phyloP scores from a whole-genome alignment of 2,329 filamentous ascomycete species.

The Cytospora piceae region DNA sequence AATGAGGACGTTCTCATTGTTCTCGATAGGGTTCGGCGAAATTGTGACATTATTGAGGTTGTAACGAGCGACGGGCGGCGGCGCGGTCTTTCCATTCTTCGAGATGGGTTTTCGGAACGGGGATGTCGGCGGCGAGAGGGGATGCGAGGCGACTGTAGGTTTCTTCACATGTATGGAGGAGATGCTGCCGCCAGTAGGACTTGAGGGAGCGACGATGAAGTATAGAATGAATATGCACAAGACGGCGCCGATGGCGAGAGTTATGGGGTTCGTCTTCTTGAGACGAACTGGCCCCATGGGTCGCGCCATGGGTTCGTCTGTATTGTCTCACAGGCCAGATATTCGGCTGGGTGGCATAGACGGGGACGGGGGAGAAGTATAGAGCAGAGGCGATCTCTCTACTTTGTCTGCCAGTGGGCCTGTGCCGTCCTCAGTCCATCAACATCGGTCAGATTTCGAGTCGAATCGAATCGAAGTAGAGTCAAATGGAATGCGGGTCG shows the following conservation, averaged over 20 bases:
- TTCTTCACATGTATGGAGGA: constrained; percentile 49
- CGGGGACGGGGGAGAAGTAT: constrained; percentile 2
- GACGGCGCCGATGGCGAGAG: constrained; percentile 70
- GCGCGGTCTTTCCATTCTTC: constrained; percentile 57
- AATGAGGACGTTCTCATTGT: constrained; percentile 85
- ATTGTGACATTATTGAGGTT: constrained; percentile 94
- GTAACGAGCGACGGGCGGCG: constrained; percentile 89
- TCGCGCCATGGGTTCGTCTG: constrained; percentile 51
- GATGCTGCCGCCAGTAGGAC: constrained; percentile 50
- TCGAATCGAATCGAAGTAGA: background rate
- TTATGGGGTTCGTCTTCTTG: constrained; percentile 79
- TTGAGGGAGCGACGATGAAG: constrained; percentile 61
- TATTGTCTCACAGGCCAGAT: constrained; percentile 23
- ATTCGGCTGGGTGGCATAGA: constrained; percentile 17
- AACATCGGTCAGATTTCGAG: constrained; percentile 11
- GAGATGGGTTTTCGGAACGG: constrained; percentile 68
- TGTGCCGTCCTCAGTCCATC: constrained; percentile 25
- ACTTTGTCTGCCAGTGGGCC: constrained; percentile 26
- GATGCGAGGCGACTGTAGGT: constrained; percentile 63
- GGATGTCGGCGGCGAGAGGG: constrained; percentile 73
- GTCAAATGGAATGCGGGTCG: background rate
- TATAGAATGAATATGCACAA: constrained; percentile 74
- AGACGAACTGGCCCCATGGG: constrained; percentile 70
- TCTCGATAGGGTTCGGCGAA: constrained; percentile 72
- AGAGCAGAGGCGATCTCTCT: constrained; percentile 22